phyloP scores from a whole-genome alignment of 148 eudicot genomes.

The Rhododendron ferrugineum region DNA sequence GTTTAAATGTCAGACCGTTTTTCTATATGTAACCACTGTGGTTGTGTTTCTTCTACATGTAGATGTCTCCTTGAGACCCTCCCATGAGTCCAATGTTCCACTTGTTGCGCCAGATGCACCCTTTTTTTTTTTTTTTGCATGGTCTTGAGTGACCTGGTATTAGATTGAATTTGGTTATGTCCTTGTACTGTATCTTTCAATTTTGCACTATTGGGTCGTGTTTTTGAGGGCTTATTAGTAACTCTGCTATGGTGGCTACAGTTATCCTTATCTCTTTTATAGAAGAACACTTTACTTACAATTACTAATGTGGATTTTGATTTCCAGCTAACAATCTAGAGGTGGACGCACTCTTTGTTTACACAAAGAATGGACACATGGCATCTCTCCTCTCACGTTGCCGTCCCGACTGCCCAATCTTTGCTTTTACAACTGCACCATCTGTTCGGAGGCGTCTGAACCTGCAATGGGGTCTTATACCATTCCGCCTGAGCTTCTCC shows the following conservation, averaged over 20 bases:
- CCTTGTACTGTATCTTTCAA: too few species aligned
- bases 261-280: background rate
- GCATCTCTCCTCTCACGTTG: conserved; percentile 92
- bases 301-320: background rate
- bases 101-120: background rate
- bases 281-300: background rate
- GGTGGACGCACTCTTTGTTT: conserved; percentile 90
- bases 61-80: background rate
- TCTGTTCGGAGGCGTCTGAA: conserved; percentile 81
- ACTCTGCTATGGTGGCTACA: background rate
- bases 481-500: conserved; percentile 83
- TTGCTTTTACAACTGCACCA: conserved; percentile 71
- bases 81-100: background rate
- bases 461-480: conserved; percentile 95
- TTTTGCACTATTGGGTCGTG: background rate
- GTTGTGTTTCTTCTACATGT: background rate
- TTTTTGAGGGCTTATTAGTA: background rate
- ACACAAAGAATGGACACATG: conserved; percentile 85
- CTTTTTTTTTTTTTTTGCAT: background rate
- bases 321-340: conserved; percentile 81
- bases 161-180: background rate
- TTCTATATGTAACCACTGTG: background rate
- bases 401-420: conserved; percentile 95
- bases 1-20: background rate
- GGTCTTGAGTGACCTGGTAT: background rate